Evolutionary conservation across 768 basidiomycete genomes (phyloP).

Genomic region (Xerocomus spinulosus): DNA sequence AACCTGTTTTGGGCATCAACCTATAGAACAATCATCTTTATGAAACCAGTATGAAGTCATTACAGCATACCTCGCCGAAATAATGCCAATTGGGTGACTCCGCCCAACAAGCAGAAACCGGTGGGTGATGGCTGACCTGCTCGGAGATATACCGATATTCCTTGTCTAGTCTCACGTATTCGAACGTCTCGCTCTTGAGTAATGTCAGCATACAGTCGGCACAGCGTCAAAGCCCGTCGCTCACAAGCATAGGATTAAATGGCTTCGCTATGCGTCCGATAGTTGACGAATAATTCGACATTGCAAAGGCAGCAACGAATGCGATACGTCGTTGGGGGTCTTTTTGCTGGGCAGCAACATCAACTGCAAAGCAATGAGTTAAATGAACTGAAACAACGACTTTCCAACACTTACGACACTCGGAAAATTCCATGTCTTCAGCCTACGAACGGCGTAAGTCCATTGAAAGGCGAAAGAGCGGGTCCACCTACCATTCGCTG

Average conservation of each 20-base stretch:
- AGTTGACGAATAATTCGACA: slow-evolving; percentile 96
- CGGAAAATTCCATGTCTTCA: slow-evolving; percentile 97
- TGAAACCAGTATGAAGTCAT: neutral
- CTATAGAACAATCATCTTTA: slow-evolving; percentile 31
- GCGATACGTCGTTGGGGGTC: slow-evolving; percentile 83
- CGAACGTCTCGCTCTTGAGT: slow-evolving; percentile 82
- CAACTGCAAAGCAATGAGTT: slow-evolving; percentile 50
- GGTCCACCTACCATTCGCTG: slow-evolving; percentile 72
- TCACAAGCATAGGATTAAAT: slow-evolving; percentile 90
- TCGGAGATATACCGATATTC: slow-evolving; percentile 92
- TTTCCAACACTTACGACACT: slow-evolving; percentile 58
- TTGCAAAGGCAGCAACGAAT: slow-evolving; percentile 93
- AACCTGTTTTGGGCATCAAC: slow-evolving; percentile 98
- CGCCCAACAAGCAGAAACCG: slow-evolving; percentile 93
- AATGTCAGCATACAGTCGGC: neutral
- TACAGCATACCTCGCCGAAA: slow-evolving; percentile 67
- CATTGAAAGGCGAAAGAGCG: neutral
- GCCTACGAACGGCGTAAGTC: slow-evolving; percentile 38
- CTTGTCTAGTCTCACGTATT: slow-evolving; percentile 84
- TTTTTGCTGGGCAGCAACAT: slow-evolving; percentile 71
- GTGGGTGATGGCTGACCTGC: slow-evolving; percentile 97
- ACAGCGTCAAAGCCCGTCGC: slow-evolving; percentile 22
- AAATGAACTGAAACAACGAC: slow-evolving; percentile 4
- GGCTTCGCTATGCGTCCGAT: slow-evolving; percentile 96
- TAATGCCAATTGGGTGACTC: slow-evolving; percentile 89